Conservation (phyloP, 2,329 filamentous ascomycete species). For the Penicillium corylophilum region DNA sequence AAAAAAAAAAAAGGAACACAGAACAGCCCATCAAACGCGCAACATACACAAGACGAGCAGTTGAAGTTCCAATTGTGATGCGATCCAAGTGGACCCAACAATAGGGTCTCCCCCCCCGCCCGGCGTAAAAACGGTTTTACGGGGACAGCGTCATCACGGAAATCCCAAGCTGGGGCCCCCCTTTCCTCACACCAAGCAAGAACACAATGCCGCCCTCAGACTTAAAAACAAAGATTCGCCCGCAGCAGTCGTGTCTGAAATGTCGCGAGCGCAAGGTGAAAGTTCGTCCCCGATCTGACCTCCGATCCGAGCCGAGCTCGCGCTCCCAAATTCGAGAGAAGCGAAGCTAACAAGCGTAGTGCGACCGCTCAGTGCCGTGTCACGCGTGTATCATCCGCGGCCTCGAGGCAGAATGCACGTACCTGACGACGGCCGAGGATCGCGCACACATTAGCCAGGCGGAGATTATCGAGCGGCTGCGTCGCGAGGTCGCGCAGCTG, state of each 20-base stretch:
- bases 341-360: slow-evolving; percentile 15
- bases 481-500: slow-evolving; percentile 26
- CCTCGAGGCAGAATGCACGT: slow-evolving; percentile 29
- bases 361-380: slow-evolving; percentile 30
- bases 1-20: background rate
- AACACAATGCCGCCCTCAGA: slow-evolving; percentile 10
- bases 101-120: background rate
- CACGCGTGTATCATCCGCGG: slow-evolving; percentile 28
- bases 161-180: background rate
- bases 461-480: slow-evolving; percentile 31
- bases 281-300: slow-evolving; percentile 9
- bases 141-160: background rate
- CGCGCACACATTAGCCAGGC: slow-evolving; percentile 64
- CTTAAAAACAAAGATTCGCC: slow-evolving; percentile 23
- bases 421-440: slow-evolving; percentile 48
- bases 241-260: slow-evolving; percentile 30
- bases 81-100: background rate
- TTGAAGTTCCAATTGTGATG: background rate
- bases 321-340: background rate
- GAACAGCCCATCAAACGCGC: no score
- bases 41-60: background rate
- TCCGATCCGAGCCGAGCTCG: background rate
- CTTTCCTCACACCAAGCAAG: background rate
- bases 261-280: slow-evolving; percentile 33
- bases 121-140: background rate